Evolutionary conservation across 2,329 filamentous ascomycete species (phyloP), one percentile per base, ranked within the genome.

Genomic region (Coniochaeta sp.): DNA sequence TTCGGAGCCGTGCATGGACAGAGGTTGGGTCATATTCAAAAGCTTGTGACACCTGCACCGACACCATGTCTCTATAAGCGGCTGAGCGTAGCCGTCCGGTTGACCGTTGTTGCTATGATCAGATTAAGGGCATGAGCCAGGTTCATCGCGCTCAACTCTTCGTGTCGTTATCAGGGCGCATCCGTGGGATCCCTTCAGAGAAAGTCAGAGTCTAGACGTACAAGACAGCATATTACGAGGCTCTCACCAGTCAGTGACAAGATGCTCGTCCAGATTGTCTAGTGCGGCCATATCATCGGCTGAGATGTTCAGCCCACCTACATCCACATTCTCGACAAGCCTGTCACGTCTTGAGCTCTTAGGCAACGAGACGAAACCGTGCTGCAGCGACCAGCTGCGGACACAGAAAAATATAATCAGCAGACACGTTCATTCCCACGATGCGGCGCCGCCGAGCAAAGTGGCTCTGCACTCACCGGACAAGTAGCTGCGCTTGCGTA

Each of bases 301-400:
- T 0, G 79, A 79, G 58, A 92, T 87, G 59, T 81, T 77, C 64
- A 90, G 86, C 0, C 76, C 74, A 1, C 79, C 81, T 14, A 91
- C 77, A 40, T 84, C 72, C 3, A 79, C 84, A 69, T 92, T 93
- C 69, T 86, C 82, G 5, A 81, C 65, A 60, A 92, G 86, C 28
- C 89, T 79, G 57, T 83, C 79, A 68, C 78, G 77, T 61, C 77
- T 82, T 24, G 82, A 78, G 69, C 88, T 91, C 79, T 95, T 93
- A 5, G 89, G 89, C 63, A 93, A 74, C 5, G 88, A 85, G 52
- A 91, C 83, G 67, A 87, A 87, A 38, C 84, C 85, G 69, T 91
- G 83, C 71, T 95, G 90, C 64, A 93, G 73, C 59, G 85, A 88
- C 90, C 90, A 95, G 60, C 89, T 82, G 54, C 43, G 16, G 40